phyloP scores from a whole-genome alignment of 176 grass and related monocot species.

The Eremochloa ophiuroides region DNA sequence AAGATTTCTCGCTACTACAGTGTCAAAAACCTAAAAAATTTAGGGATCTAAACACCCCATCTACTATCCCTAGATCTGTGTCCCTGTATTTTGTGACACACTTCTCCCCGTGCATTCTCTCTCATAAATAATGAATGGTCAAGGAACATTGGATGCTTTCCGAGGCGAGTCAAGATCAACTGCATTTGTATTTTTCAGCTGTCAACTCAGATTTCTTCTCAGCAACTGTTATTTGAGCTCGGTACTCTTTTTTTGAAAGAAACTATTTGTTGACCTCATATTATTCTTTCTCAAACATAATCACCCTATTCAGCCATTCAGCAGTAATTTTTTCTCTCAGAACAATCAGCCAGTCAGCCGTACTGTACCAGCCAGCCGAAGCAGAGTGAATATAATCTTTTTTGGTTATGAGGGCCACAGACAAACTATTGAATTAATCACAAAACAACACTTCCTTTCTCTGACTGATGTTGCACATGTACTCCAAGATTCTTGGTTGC shows the following conservation, averaged over 20 bases:
- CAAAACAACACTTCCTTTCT: neutral
- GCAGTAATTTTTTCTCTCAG: no score
- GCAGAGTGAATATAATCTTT: no score
- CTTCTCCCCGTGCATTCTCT: constrained; percentile 3
- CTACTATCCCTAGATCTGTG: neutral
- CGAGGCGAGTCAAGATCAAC: constrained; percentile 23
- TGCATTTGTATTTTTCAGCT: constrained; percentile 36
- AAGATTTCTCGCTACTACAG: no score
- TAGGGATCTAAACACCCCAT: no score
- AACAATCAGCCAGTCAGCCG: no score
- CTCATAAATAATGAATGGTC: constrained; percentile 24
- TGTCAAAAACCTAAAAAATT: no score
- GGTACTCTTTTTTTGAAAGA: neutral
- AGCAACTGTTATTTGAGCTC: constrained; percentile 34
- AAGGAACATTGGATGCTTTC: constrained; percentile 43
- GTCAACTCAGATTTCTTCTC: constrained; percentile 45
- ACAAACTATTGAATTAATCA: neutral
- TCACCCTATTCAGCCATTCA: no score
- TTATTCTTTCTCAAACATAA: neutral
- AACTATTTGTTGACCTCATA: neutral
- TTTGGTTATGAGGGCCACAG: neutral
- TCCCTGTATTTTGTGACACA: constrained; percentile 26
- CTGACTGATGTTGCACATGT: constrained; percentile 48
- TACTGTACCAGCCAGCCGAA: no score
- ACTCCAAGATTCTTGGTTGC: constrained; percentile 55